Percentiles rank a stretch among this genome's conserved stretches.
Evolutionary conservation across 148 eudicot species (phyloP).

Genomic region (Nepenthes mirabilis): DNA sequence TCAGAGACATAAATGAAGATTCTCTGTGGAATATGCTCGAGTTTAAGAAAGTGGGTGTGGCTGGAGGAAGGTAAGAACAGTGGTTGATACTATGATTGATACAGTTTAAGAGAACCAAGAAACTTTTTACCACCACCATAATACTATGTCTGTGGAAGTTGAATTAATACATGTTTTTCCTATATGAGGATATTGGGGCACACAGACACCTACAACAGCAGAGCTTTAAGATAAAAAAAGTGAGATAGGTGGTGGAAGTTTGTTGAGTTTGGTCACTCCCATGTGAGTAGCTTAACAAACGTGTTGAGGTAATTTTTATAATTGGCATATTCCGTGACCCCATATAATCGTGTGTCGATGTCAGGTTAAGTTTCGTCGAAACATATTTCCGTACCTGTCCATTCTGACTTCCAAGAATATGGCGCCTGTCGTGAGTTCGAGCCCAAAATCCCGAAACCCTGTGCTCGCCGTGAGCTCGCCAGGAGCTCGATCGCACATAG

Average conservation of each 20-base stretch:
- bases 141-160: slow-evolving; percentile 14
- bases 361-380: too few relatives aligned
- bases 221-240: neutral
- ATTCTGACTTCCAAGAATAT: too few relatives aligned
- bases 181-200: neutral
- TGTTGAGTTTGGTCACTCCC: neutral
- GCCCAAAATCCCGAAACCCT: too few relatives aligned
- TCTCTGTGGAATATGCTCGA: slow-evolving; percentile 10
- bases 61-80: slow-evolving; percentile 42
- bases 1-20: slow-evolving; percentile 27
- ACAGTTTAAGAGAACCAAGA: slow-evolving; percentile 27
- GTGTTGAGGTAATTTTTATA: too few relatives aligned
- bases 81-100: slow-evolving; percentile 31
- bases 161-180: slow-evolving; percentile 17
- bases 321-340: too few relatives aligned
- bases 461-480: too few relatives aligned
- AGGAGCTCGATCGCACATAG: too few relatives aligned
- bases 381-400: too few relatives aligned
- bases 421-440: too few relatives aligned
- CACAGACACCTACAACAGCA: neutral
- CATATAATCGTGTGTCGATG: too few relatives aligned
- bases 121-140: slow-evolving; percentile 17
- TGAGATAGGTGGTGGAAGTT: slow-evolving; percentile 1
- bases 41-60: slow-evolving; percentile 22
- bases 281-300: too few relatives aligned